Evolutionary conservation across 1,284 basidiomycete genomes (phyloP).

Genomic region (Puccinia hordei): DNA sequence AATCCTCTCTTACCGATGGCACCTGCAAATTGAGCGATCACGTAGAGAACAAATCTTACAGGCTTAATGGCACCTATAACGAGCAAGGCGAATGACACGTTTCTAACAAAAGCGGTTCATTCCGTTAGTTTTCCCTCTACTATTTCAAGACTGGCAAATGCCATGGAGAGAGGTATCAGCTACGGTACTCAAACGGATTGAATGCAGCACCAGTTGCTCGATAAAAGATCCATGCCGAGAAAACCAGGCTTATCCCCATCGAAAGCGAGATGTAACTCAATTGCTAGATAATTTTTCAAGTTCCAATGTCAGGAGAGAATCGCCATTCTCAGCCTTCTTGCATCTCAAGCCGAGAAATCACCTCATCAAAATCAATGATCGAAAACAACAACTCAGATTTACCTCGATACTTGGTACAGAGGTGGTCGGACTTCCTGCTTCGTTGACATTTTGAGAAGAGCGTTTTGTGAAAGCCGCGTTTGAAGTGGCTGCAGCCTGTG

Average conservation of each 20-base stretch:
- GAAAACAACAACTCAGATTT: background rate
- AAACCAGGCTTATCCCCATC: conserved; percentile 70
- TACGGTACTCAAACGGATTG: conserved; percentile 55
- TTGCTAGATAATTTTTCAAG: conserved; percentile 36
- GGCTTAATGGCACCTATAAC: conserved; percentile 51
- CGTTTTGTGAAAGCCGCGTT: conserved; percentile 26
- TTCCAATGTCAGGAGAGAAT: background rate
- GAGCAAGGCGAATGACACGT: conserved; percentile 52
- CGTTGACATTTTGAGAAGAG: conserved; percentile 8
- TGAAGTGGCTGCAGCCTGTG: conserved; percentile 14
- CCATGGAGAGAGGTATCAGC: conserved; percentile 1
- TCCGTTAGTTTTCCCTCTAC: background rate
- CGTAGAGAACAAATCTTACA: conserved; percentile 52
- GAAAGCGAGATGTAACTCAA: conserved; percentile 67
- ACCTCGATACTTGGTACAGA: conserved; percentile 21
- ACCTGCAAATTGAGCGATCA: conserved; percentile 51
- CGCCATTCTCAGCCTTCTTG: background rate
- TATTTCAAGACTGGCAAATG: background rate
- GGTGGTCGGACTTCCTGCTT: conserved; percentile 10
- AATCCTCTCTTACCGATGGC: conserved; percentile 22
- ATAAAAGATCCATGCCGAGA: conserved; percentile 74
- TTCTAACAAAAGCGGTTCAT: conserved; percentile 52
- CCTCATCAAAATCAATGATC: too few relatives aligned
- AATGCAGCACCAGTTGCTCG: conserved; percentile 68
- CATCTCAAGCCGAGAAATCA: background rate